Base-by-base conservation (phyloP, 2,329 filamentous ascomycete genomes). In the Nemania abortiva region DNA sequence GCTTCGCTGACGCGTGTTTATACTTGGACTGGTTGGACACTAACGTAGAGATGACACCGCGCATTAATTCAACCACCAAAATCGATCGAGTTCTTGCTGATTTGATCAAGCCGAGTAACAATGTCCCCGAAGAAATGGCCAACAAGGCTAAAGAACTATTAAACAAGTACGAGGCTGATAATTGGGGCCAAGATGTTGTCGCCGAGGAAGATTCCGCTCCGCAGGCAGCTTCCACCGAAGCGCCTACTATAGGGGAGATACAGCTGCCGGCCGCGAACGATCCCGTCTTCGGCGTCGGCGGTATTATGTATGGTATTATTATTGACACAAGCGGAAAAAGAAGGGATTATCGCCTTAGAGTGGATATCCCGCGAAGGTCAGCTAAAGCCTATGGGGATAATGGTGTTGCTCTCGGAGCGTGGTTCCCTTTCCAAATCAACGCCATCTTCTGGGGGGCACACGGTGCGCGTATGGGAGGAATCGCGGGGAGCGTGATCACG, bases 361-460 rank as follows among this genome's bases (percentile, higher is more conserved):
- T 68, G 0, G 47, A 59, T 10, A 37, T 77, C 1, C 69, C 68
- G 1, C 70, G 70, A 24, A 67, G 29, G 11, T 49, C 69, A 1
- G 52, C 66, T 2, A 76, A 76, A 20, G 67, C 72, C 0, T 77
- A 70, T 10, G 77, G 77, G 2, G 70, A 78, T 55, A 78, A 78
- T 29, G 68, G 39, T 2, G 69, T 77, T 18, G 20, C 63, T 2
- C 63, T 75, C 0, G 77, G 77, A 2, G 31, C 73, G 10, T 78
- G 77, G 77, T 78, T 71, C 13, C 71, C 75, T 1, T 70, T 70
- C 7, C 74, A 75, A 31, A 63, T 77, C 11, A 74, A 72, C 4
- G 75, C 76, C 1, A 69, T 77, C 3, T 73, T 74, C n/a, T 72
- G 72, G 11, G 77, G 77, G 3, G 76, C 75, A 1, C 77, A 78